Base-by-base conservation (phyloP, 2,329 filamentous ascomycete species). In the Epichloe bromicola region DNA sequence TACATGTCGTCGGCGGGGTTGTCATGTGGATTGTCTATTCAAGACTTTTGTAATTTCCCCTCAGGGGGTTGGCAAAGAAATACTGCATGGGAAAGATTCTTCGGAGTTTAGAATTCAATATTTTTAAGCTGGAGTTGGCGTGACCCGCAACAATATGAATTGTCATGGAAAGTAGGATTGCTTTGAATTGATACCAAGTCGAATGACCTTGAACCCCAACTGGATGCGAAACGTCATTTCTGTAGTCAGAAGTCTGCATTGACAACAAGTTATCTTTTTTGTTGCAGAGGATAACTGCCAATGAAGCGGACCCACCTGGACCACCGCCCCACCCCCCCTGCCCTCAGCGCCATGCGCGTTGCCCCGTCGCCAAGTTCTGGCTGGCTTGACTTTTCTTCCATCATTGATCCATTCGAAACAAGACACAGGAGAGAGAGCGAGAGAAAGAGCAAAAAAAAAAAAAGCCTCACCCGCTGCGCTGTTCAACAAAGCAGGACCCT, bases 221-320 rank as follows among this genome's bases (percentile, higher is more conserved):
- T 30, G 3, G 4, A 30, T 30, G 4, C 30, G 4, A 30, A 11
- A 30, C 3, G 30, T 30, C 10, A 30, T 30, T 11, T 30, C 8
- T 30, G 30, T 11, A 4, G 30, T 30, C 3, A 30, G 30, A 30
- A 11, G 10, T 30, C 30, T 30, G 30, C 30, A 30, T 30, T 1
- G 30, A 30, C 30, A 30, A 30, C 30, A 30, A 3, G 10, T 8
- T 30, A 2, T 30, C 30, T 30, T 30, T 30, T 30, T 30, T 30
- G 26, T 30, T 30, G 40, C 12, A 14, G 11, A 12, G 5, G 20
- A 44, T 14, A 45, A 20, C 42, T 1, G 23, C 17, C 37, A 38
- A 40, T 17, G 46, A 39, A n/a, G n/a, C 45, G 6, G 48, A 44
- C 48, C 48, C 48, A 49, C 48, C 40, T 11, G 23, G 39, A 49